phyloP scores from a whole-genome alignment of 1,284 basidiomycete genomes.

The Veloboletus limbatus region DNA sequence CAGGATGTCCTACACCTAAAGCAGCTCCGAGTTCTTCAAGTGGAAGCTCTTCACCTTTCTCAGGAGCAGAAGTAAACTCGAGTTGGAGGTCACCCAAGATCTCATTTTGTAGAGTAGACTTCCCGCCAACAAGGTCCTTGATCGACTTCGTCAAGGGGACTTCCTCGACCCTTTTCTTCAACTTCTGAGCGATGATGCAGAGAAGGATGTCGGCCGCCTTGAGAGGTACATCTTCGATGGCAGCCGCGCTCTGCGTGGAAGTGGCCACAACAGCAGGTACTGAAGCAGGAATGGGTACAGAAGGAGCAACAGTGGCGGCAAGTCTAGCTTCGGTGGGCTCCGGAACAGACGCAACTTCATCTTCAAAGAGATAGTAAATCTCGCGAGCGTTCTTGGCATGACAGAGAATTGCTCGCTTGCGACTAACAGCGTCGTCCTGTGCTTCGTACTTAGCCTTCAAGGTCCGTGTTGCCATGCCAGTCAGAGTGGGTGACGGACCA shows the following conservation, averaged over 20 bases:
- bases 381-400: slow-evolving; percentile 95
- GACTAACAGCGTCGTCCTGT: slow-evolving; percentile 82
- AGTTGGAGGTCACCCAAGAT: slow-evolving; percentile 91
- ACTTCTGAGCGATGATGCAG: slow-evolving; percentile 93
- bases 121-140: slow-evolving; percentile 97
- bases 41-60: slow-evolving; percentile 97
- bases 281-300: slow-evolving; percentile 44
- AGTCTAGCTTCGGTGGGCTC: slow-evolving; percentile 43
- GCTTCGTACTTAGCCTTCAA: slow-evolving; percentile 95
- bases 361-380: slow-evolving; percentile 98
- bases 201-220: slow-evolving; percentile 90
- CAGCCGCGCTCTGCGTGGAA: slow-evolving; percentile 62
- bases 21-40: slow-evolving; percentile 93
- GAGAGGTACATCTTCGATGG: slow-evolving; percentile 87
- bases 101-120: slow-evolving; percentile 97
- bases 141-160: slow-evolving; percentile 93
- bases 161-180: slow-evolving; percentile 93
- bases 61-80: slow-evolving; percentile 89
- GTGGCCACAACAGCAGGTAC: slow-evolving; percentile 45
- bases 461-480: slow-evolving; percentile 94
- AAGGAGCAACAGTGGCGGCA: slow-evolving; percentile 42
- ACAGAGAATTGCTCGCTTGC: slow-evolving; percentile 83
- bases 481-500: slow-evolving; percentile 93
- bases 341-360: slow-evolving; percentile 59
- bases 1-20: slow-evolving; percentile 78